Evolutionary conservation across 805 yeast genomes (phyloP).

Genomic region (Pichia sporocuriosa): DNA sequence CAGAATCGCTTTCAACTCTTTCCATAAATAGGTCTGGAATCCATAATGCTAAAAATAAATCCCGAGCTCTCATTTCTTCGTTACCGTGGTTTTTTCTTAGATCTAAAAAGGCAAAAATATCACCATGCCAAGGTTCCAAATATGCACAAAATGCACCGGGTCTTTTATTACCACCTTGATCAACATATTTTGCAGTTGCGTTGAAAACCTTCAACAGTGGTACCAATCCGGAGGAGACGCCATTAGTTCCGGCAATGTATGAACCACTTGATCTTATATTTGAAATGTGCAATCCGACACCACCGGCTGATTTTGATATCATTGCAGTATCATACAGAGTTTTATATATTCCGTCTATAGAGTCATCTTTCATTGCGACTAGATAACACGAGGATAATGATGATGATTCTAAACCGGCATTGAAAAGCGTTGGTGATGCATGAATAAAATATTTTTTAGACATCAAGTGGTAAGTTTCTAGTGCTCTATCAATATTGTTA

Average conservation of each 20-base stretch:
- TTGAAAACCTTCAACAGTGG: constrained; percentile 97
- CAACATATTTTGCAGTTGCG: constrained; percentile 94
- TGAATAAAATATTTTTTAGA: constrained; percentile 83
- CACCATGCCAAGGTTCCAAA: constrained; percentile 96
- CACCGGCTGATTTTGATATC: constrained; percentile 93
- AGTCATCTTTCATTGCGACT: constrained; percentile 87
- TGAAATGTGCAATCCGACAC: constrained; percentile 85
- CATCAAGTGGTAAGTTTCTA: constrained; percentile 85
- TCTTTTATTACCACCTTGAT: constrained; percentile 96
- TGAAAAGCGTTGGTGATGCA: constrained; percentile 92
- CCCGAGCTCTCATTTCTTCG: constrained; percentile 90
- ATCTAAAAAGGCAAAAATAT: constrained; percentile 78
- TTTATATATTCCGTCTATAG: constrained; percentile 90
- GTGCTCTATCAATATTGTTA: constrained; percentile 50
- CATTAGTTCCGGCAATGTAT: constrained; percentile 86
- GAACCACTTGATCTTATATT: constrained; percentile 84
- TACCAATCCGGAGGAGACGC: constrained; percentile 83
- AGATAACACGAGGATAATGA: constrained; percentile 90
- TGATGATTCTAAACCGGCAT: constrained; percentile 83
- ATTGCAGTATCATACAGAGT: constrained; percentile 84
- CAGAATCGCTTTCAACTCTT: constrained; percentile 68
- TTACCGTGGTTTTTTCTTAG: constrained; percentile 91
- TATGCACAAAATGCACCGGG: constrained; percentile 97
- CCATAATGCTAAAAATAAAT: constrained; percentile 91
- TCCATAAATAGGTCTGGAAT: constrained; percentile 91